Evolutionary conservation across 192 early-diverging fungal genomes (phyloP).

Genomic region (Mortierella hygrophila): DNA sequence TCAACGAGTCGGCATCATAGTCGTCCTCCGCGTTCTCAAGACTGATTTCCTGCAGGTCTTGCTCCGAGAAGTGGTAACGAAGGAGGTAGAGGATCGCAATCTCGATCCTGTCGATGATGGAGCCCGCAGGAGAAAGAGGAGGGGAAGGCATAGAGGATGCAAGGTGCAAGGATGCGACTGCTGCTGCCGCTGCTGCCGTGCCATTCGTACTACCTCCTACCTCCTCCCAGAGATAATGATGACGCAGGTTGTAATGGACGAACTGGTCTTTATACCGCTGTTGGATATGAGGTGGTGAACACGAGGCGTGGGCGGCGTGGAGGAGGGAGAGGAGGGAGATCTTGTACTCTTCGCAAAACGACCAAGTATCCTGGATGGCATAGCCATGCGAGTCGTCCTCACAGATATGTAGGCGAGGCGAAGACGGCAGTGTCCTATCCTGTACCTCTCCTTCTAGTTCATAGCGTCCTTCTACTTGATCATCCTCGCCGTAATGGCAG

Average conservation of each 20-base stretch:
- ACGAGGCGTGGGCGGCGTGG: not conserved
- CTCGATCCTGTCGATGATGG: slow-evolving; percentile 12
- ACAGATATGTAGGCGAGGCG: slow-evolving; percentile 21
- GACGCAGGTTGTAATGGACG: not conserved
- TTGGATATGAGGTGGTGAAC: not conserved
- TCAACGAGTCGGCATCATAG: not conserved
- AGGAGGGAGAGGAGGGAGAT: slow-evolving; percentile 24
- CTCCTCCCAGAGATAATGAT: not conserved
- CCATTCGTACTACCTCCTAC: not conserved
- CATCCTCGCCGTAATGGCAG: slow-evolving; percentile 24
- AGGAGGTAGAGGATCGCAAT: slow-evolving; percentile 22
- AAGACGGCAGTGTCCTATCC: not conserved
- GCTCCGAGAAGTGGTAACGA: slow-evolving; percentile 7
- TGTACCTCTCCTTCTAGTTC: not conserved
- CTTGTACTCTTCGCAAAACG: slow-evolving; percentile 24
- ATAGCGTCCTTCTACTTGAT: not conserved
- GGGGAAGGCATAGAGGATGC: not conserved
- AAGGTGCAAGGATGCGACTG: slow-evolving; percentile 2
- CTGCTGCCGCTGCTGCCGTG: not conserved
- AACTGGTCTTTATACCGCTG: not conserved
- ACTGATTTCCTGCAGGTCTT: slow-evolving; percentile 11
- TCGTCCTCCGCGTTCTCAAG: slow-evolving; percentile 8
- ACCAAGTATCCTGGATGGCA: not conserved
- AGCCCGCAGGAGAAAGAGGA: not conserved
- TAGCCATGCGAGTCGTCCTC: slow-evolving; percentile 14